These are phyloP conservation scores for Solanum sejunctum DNA, from an alignment of 257 asterid species.

Conservation along the genomic window DNA sequence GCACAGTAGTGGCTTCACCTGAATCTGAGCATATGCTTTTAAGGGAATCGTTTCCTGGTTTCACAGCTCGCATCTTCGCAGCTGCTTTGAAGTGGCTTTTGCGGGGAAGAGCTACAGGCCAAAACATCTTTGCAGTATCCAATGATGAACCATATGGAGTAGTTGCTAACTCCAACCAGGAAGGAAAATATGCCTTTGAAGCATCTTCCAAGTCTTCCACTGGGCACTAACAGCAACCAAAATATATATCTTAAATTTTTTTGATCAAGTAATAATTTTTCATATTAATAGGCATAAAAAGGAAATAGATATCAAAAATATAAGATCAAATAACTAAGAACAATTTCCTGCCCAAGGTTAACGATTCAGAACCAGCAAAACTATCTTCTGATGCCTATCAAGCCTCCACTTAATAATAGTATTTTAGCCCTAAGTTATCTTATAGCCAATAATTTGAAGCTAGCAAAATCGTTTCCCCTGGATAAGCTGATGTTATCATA, in stretches of 20 bases:
- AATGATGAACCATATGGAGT: slow-evolving; percentile 84
- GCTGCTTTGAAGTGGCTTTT: slow-evolving; percentile 95
- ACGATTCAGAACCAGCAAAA: background rate
- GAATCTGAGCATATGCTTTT: slow-evolving; percentile 31
- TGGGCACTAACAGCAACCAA: slow-evolving; percentile 44
- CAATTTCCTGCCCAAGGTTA: background rate
- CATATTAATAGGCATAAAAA: background rate
- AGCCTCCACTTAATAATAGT: background rate
- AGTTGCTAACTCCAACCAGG: slow-evolving; percentile 89
- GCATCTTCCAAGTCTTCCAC: slow-evolving; percentile 75
- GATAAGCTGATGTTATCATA: background rate
- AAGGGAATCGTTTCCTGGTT: slow-evolving; percentile 45
- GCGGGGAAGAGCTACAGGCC: slow-evolving; percentile 95
- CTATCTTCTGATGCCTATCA: background rate
- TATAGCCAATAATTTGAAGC: background rate
- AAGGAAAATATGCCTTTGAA: slow-evolving; percentile 58
- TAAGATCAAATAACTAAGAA: background rate
- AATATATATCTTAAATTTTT: background rate
- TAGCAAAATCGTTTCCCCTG: background rate
- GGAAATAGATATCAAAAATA: background rate
- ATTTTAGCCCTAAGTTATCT: background rate
- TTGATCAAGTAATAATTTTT: background rate
- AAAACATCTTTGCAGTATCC: slow-evolving; percentile 86
- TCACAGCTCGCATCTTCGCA: slow-evolving; percentile 90
- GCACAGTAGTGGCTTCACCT: slow-evolving; percentile 24